Base-by-base conservation (phyloP, 176 grass and related monocot genomes). In the Paspalum notatum region DNA sequence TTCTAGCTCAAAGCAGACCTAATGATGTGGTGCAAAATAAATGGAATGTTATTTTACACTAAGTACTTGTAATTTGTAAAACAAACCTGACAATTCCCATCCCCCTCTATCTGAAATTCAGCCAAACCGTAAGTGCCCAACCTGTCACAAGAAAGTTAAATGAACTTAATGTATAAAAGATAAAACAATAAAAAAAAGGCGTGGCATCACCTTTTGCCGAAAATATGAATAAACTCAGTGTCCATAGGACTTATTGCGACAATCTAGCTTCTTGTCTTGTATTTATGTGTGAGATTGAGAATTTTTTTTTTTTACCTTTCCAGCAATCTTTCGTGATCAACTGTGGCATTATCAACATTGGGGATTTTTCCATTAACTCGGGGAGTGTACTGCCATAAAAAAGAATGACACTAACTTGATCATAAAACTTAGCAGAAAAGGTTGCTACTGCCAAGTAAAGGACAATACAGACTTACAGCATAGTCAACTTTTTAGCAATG, bases 61-160 rank as follows among this genome's bases (percentile, higher is more conserved):
- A 56, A 66, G 53, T 20, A 44, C n/a, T 25, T 45, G 50, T 21
- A 69, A 32, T 32, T 32, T 32, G 32, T 32, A 72, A 71, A 75
- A 68, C 70, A 70, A 75, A 99, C 93, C 91, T 99, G 96, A 88
- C 96, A 99, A 84, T 99, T 99, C 5, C 93, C 93, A 88, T 95
- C 93, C 43, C 96, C 96, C 65, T 95, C 96, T 82, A 99, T 91
- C 40, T 95, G 96, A 40, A 99, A 90, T 79, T 95, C 96, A 38
- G 86, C 86, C 80, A 99, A 83, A 74, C 96, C 96, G 24, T 99
- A 99, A 60, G 51, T 90, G 15, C 77, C 85, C 74, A 99, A 27
- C 70, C 96, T 99, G 88, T 68, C 62, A 84, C 87, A 73, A 82
- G 25, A 50, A 76, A 53, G 24, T 12, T 62, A 32, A 71, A 77